Evolutionary conservation across 306 rosid species (phyloP), one percentile per base, ranked within the genome.

Genomic region (Medicago ruthenica): DNA sequence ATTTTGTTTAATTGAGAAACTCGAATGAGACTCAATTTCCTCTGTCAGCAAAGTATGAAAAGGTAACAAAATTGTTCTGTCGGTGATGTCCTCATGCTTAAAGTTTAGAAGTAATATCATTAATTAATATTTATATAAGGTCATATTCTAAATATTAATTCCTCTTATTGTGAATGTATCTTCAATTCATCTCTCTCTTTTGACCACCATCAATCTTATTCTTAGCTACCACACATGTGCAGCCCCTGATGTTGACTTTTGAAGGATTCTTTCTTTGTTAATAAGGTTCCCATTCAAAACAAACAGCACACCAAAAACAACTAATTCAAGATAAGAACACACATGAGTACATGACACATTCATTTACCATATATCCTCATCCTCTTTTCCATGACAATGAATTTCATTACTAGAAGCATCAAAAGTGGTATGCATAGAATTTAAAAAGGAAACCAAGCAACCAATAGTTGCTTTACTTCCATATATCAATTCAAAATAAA

Each of bases 161-260:
- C 65, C 73, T 61, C 21, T 51, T 9, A 15, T 64, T 69, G 73
- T 47, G 55, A 54, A 70, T 15, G 76, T 16, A 40, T 55, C 11
- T 4, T 36, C 22, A 21, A n/a, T n/a, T 1, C 74, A 54, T 50
- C 36, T 71, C 79, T 74, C 51, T 40, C 66, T 60, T 81, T 68
- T 78, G 87, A 76, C 80, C 74, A 81, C 39, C 12, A 36, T 34
- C 47, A 63, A 71, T 18, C 81, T 58, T 22, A 61, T 31, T 61
- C 20, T 34, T 61, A 15, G 12, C 71, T 12, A 76, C 73, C 76
- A 71, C 58, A 54, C 91, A 88, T 82, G 88, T 85, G 75, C 57
- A 42, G 73, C 73, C 21, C 45, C 58, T 80, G 41, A 53, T 50
- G 67, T 82, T 83, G 89, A 88, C 92, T 85, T 73, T 73, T 78